These are phyloP conservation scores for Fusarium guadeloupense DNA, from an alignment of 2,329 filamentous ascomycete species.

Conservation along the genomic window DNA sequence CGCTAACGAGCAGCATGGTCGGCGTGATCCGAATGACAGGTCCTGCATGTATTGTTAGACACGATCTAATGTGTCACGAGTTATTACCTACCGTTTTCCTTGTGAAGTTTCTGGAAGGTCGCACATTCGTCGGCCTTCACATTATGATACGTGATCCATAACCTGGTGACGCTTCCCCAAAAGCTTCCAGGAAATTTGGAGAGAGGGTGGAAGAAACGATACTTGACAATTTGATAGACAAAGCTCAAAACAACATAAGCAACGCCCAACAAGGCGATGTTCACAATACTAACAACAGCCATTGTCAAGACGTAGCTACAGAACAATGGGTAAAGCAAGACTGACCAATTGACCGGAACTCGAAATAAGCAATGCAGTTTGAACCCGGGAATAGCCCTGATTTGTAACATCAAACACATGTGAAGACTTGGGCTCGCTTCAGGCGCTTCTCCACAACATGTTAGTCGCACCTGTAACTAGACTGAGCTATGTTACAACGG, in stretches of 20 bases:
- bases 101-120: slow-evolving; percentile 29
- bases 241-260: slow-evolving; percentile 8
- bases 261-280: slow-evolving; percentile 12
- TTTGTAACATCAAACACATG: slow-evolving; percentile 1
- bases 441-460: neutral
- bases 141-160: slow-evolving; percentile 40
- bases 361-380: slow-evolving; percentile 9
- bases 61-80: rapidly evolving
- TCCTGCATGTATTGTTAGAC: slow-evolving; percentile 8
- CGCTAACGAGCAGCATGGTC: slow-evolving; percentile 41
- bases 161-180: slow-evolving; percentile 26
- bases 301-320: neutral
- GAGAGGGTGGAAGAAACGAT: slow-evolving; percentile 33
- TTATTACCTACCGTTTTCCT: slow-evolving; percentile 12
- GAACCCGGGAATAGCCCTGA: neutral
- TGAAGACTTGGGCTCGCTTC: neutral
- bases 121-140: slow-evolving; percentile 27
- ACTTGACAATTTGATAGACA: slow-evolving; percentile 22
- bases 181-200: slow-evolving; percentile 32
- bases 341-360: slow-evolving; percentile 3
- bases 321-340: neutral
- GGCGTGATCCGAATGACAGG: slow-evolving; percentile 39
- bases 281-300: slow-evolving; percentile 17
- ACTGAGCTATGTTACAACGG: neutral
- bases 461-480: neutral